Base-by-base conservation (phyloP, 129 eudicot species). In the Centrapalus pauciflorus region DNA sequence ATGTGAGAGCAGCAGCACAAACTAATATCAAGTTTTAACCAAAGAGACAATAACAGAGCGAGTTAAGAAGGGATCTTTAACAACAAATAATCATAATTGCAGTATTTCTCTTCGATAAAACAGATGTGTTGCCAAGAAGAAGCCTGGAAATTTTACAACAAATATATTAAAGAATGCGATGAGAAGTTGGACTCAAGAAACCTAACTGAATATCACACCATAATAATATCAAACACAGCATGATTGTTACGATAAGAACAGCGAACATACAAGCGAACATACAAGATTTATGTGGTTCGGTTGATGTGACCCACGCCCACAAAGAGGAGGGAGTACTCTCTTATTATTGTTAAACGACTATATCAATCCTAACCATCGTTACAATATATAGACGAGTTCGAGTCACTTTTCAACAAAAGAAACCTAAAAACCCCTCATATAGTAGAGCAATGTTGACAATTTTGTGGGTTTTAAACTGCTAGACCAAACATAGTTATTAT, bases 1-100 rank as follows among this genome's bases (percentile, higher is more conserved):
- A 87, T 43, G 97, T 79, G 40, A 90, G 95, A 29, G 76, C 58
- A 64, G 81, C 82, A 58, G 97, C 97, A 72, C 77, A 61, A 55
- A 69, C 97, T 87, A 84, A 72, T 60, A 33, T 55, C 29, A 76
- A 45, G 29, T 45, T 68, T 25, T 7, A 7, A 38, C 69, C 59
- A 69, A 75, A 64, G 13, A 32, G 16, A 69, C 32, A 21, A 66
- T n/a, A 60, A 32, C 12, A 69, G 20, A 72, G 20, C 62, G 33
- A 10, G 70, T 62, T 50, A 72, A 51, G 2, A 62, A 17, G 28
- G 29, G n/a, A 23, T 21, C 37, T 23, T 24, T 30, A 24, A 56
- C 43, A 16, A 40, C 4, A 29, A 19, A 69, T 12, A 37, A 13
- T 37, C 55, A 6, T 23, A 27, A 33, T 14, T 1, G 17, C 21